A percentile compares a stretch with the other conserved stretches of the same genome.
phyloP scores from a whole-genome alignment of 371 early-diverging fungal genomes.

The Rhizopus arrhizus region DNA sequence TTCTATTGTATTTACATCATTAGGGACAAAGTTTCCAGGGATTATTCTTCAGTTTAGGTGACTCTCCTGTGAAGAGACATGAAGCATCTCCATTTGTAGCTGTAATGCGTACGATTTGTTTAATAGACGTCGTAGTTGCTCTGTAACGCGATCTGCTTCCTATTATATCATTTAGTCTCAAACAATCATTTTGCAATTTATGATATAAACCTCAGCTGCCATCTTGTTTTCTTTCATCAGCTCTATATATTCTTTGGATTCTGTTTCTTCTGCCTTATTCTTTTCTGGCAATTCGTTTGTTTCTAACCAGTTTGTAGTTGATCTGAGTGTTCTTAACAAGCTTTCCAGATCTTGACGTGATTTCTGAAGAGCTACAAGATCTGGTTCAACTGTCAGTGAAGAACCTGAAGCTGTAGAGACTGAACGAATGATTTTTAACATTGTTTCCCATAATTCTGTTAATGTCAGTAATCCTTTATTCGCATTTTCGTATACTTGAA shows the following conservation, averaged over 20 bases:
- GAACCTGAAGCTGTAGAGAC: constrained; percentile 38
- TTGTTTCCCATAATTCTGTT: constrained; percentile 39
- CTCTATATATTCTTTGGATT: constrained; percentile 21
- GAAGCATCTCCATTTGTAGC: constrained; percentile 44
- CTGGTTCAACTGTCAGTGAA: constrained; percentile 44
- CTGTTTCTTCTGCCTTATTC: constrained; percentile 3
- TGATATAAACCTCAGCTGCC: constrained; percentile 8
- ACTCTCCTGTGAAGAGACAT: constrained; percentile 37
- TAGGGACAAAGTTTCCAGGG: no score
- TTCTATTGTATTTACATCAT: no score
- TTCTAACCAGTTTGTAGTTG: constrained; percentile 33
- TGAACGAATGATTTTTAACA: constrained; percentile 36
- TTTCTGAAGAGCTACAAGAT: constrained; percentile 36
- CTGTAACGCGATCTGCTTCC: constrained; percentile 37
- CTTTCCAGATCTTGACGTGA: constrained; percentile 38
- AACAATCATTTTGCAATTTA: not conserved
- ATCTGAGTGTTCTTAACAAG: constrained; percentile 25
- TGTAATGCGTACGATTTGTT: constrained; percentile 51
- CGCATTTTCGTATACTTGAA: constrained; percentile 28
- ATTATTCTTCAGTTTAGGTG: not conserved
- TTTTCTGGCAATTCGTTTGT: constrained; percentile 18
- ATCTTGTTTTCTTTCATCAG: constrained; percentile 12
- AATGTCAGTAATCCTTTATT: constrained; percentile 38
- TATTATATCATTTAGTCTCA: constrained; percentile 4
- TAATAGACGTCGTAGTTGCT: constrained; percentile 36